Evolutionary conservation across 2,329 filamentous ascomycete species (phyloP), one percentile per base, ranked within the genome.

Genomic region (Cercospora sp.): DNA sequence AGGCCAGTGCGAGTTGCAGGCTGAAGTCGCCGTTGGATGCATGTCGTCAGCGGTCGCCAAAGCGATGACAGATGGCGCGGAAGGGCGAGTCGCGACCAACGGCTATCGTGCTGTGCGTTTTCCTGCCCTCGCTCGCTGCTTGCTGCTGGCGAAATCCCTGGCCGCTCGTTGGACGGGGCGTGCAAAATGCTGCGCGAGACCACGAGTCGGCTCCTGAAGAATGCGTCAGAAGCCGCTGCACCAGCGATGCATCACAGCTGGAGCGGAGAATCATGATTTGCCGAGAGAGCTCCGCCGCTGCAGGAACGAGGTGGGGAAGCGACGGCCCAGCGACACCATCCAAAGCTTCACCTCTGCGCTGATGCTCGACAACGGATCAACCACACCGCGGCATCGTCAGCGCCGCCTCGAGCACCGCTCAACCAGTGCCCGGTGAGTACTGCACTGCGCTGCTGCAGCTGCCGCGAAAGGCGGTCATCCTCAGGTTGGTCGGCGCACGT

Each of bases 171-270:
- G 40, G 60, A n/a, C 60, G 36, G 60, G 26, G 31, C 18, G n/a
- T 3, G 23, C 60, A 6, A 16, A 51, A n/a, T 33, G 20, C 10
- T 26, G 10, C 8, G 12, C 23, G 61, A 28, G n/a, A 26, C 13
- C 62, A 55, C 31, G 62, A 64, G 51, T 64, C 62, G 51, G 20
- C 62, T 64, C 62, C 62, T 58, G 62, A 64, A 23, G 31, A 26
- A 33, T 64, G 62, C 51, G 51, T 64, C 51, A 55, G 48, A 57
- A 55, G 60, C 60, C 48, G 60, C 45, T 53, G 23, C 48, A 30
- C 9, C 16, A 42, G 12, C 23, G 20, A 28, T 23, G 18, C 61
- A 33, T 13, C 23, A 12, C 28, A 20, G 60, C 61, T n/a, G 16
- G 26, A 12, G 3, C 30, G 20, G 61, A 30, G 61, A 20, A 48